A percentile compares a stretch with the other conserved stretches of the same genome.
These are phyloP conservation scores for Pseudocercospora crystallina DNA, from an alignment of 2,329 filamentous ascomycete species.

Conservation along the genomic window DNA sequence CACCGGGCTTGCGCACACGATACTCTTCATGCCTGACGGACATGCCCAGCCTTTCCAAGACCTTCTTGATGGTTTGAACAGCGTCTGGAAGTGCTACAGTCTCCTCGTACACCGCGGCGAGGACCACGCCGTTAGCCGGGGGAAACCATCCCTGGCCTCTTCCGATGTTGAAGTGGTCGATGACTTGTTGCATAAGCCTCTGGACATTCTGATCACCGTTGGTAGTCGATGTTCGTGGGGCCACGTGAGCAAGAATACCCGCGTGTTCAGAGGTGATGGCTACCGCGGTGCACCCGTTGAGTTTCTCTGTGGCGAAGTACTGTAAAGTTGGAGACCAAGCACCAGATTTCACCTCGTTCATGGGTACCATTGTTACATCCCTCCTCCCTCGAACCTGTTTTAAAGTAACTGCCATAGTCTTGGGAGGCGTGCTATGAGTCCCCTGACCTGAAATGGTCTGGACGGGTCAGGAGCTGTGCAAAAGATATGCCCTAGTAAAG, in stretches of 20 bases:
- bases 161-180: neutral
- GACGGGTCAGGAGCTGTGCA: no score
- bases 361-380: neutral
- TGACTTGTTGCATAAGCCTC: neutral
- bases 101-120: neutral
- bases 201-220: neutral
- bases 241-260: conserved; percentile 2
- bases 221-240: neutral
- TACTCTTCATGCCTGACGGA: neutral
- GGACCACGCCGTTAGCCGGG: neutral
- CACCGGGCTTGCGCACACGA: neutral
- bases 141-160: neutral
- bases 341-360: neutral
- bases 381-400: no score
- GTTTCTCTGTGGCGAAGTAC: neutral
- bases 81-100: neutral
- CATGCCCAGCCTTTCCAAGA: neutral
- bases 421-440: no score
- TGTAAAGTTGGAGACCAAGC: neutral
- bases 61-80: neutral
- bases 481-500: no score
- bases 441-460: no score
- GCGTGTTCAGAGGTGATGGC: neutral
- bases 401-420: no score
- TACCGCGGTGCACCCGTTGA: conserved; percentile 1